Evolutionary conservation across 129 eudicot genomes (phyloP), one percentile per base, ranked within the genome.

Genomic region (Smallanthus sonchifolius): DNA sequence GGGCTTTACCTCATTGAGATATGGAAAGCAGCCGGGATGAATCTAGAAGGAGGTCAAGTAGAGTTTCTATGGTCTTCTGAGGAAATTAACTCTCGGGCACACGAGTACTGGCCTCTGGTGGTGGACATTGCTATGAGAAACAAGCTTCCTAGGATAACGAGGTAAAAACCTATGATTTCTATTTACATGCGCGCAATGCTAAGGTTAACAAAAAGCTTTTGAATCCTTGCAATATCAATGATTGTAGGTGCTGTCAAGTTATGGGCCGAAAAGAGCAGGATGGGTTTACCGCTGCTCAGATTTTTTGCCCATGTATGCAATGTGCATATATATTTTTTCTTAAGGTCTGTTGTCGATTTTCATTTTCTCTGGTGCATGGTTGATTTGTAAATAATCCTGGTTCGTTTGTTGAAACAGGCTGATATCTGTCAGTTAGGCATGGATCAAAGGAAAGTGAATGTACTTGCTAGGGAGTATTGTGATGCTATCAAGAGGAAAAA

Each of bases 241-340:
- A 0, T 68, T 47, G 11, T 69, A 69, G 60, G 62, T 91, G 95
- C 20, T 67, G 78, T 66, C 89, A 81, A 75, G 14, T 45, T 11
- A 68, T 68, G 73, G 73, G 39, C 4, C 59, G 59, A n/a, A 48
- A 15, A 5, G 57, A 68, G 68, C 77, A 24, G 30, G 30, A 91
- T 17, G 95, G 85, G 40, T 83, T 91, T 79, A 84, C 89, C 2
- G 91, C 88, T 14, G 91, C 95, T 35, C 89, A 87, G 56, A 88
- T 87, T 8, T 78, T 91, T 60, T 91, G 85, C 71, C 91, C 94
- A 0, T 91, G 94, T 78, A 91, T 91, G 97, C 97, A 91, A 54
- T 91, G 94, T 75, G 97, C 97, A 19, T 94, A 91, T 71, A 80
- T 91, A 65, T 87, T 87, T 78, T 91, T 87, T 73, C 87, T 91